phyloP scores from a whole-genome alignment of 768 basidiomycete genomes.

The Collybia nuda region DNA sequence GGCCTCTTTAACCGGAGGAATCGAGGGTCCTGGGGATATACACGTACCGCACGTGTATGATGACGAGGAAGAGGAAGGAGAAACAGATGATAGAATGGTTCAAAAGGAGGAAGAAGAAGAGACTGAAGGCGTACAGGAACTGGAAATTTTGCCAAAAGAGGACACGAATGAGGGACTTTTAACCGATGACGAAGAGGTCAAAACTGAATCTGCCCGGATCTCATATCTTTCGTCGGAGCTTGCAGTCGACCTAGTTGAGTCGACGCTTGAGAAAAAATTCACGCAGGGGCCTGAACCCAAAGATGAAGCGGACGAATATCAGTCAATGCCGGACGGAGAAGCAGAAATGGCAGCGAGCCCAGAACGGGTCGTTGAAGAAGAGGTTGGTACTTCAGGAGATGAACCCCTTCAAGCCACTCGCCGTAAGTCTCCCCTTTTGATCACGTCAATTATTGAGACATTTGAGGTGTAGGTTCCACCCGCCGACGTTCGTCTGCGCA shows the following conservation, averaged over 20 bases:
- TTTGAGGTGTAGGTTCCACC: slow-evolving; percentile 31
- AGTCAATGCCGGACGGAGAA: not conserved
- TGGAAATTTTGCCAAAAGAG: slow-evolving; percentile 2
- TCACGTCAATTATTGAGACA: not conserved
- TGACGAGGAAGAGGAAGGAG: slow-evolving; percentile 12
- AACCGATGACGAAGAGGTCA: not conserved
- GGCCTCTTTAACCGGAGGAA: not conserved
- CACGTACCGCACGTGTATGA: no score
- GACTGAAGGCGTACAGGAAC: slow-evolving; percentile 10
- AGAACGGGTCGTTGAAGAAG: slow-evolving; percentile 15
- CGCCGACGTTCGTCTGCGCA: slow-evolving; percentile 33
- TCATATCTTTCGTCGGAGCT: not conserved
- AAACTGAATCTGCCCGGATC: no score
- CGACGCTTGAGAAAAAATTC: not conserved
- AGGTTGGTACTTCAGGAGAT: slow-evolving; percentile 26
- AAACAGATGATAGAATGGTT: slow-evolving; percentile 2
- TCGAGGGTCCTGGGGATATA: no score
- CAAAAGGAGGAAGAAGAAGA: slow-evolving; percentile 21
- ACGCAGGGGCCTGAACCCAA: not conserved
- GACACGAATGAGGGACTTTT: slow-evolving; percentile 6
- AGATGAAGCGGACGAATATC: not conserved
- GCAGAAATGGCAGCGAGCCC: slow-evolving; percentile 12
- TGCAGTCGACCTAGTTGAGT: not conserved
- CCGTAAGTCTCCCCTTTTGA: slow-evolving; percentile 23
- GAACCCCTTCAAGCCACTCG: slow-evolving; percentile 32